Percentiles rank a stretch among this genome's conserved stretches.
Evolutionary conservation across 2,329 filamentous ascomycete species (phyloP).

Genomic region (Neoscytalidium dimidiatum): DNA sequence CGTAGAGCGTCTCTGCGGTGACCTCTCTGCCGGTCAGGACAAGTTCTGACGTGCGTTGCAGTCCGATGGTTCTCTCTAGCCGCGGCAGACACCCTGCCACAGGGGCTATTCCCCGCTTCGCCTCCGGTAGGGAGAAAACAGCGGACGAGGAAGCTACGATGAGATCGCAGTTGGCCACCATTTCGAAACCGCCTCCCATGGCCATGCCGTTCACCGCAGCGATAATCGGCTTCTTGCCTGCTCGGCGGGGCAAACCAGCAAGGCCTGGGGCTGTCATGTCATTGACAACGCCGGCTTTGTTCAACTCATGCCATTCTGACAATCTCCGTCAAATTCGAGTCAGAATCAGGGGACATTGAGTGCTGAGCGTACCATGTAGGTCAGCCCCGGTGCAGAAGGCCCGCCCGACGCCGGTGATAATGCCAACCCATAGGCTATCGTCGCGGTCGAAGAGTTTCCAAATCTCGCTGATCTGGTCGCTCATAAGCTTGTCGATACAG

Average conservation of each 20-base stretch:
- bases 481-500: constrained; percentile 41
- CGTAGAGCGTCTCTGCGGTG: constrained; percentile 28
- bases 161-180: constrained; percentile 51
- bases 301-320: constrained; percentile 31
- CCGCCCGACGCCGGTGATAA: constrained; percentile 46
- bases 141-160: constrained; percentile 49
- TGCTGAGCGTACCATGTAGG: constrained; percentile 37
- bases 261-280: constrained; percentile 44
- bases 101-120: constrained; percentile 48
- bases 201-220: constrained; percentile 55
- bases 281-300: constrained; percentile 26
- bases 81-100: constrained; percentile 49
- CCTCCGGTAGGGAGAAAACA: constrained; percentile 50
- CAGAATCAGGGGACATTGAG: not conserved
- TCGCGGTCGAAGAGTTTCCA: constrained; percentile 51
- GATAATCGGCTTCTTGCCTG: constrained; percentile 57
- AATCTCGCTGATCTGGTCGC: constrained; percentile 45
- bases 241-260: constrained; percentile 52
- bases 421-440: constrained; percentile 39
- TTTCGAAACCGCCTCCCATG: constrained; percentile 54
- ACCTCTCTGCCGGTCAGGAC: constrained; percentile 44
- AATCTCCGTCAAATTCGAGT: not conserved
- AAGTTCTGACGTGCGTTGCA: constrained; percentile 46
- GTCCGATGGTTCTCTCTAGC: constrained; percentile 42
- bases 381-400: constrained; percentile 55